Conservation (phyloP, 345 rosid genomes). For the Noccaea caerulescens region DNA sequence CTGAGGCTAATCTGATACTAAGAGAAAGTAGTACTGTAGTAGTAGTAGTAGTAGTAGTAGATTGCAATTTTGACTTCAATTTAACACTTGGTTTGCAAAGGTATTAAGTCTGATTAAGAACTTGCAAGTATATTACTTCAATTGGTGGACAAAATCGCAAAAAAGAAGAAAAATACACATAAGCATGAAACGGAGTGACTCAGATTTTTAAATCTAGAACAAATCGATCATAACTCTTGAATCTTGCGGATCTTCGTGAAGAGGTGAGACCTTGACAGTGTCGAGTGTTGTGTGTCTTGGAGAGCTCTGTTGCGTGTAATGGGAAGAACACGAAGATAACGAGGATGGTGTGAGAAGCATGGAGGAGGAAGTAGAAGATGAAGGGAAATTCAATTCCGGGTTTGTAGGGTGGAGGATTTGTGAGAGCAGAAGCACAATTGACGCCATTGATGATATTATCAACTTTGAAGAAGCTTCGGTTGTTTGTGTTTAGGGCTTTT, state of each 20-base stretch:
- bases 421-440: constrained; percentile 44
- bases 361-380: constrained; percentile 19
- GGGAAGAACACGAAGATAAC: constrained; percentile 2
- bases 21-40: not conserved
- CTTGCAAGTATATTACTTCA: constrained; percentile 3
- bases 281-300: constrained; percentile 25
- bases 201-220: not conserved
- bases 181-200: not conserved
- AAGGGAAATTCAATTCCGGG: constrained; percentile 27
- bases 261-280: constrained; percentile 30
- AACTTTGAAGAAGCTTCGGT: not conserved
- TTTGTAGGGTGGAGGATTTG: constrained; percentile 41
- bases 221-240: constrained; percentile 42
- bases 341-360: constrained; percentile 24
- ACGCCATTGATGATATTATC: constrained; percentile 40
- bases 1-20: too few species aligned
- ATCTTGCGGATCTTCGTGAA: constrained; percentile 45
- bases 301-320: constrained; percentile 23
- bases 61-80: constrained; percentile 16
- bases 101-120: not conserved
- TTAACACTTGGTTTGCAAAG: not conserved
- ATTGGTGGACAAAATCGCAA: constrained; percentile 11
- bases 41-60: not conserved
- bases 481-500: constrained; percentile 24
- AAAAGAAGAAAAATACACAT: not conserved